Base-by-base conservation (phyloP, 179 eudicot species). In the Silene coronaria region DNA sequence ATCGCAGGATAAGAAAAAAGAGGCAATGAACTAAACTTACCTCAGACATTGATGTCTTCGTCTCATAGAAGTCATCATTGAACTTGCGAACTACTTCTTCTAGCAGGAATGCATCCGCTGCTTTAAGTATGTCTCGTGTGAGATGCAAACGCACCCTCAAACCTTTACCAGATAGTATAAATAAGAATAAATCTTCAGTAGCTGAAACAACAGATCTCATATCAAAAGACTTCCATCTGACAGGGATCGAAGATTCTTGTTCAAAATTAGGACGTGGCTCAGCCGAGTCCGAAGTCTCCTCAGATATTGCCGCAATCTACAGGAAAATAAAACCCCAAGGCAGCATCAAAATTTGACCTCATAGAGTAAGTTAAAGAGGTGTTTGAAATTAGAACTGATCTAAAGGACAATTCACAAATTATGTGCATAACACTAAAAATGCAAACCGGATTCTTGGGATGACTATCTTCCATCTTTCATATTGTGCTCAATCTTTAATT, bases 241-340 rank as follows among this genome's bases (percentile, higher is more conserved):
- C 74, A 11, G 86, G 87, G 82, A 71, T 60, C 42, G 88, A 80
- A 42, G 88, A 76, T 38, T 79, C 77, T 38, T 81, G 84, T 55
- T 82, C 75, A 67, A 86, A 72, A 22, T 78, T 42, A 24, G 71
- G 74, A 17, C 51, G 71, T 34, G 84, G 83, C 72, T 70, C 88
- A 38, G 75, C 81, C 11, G 94, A 80, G 76, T 87, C 91, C 22
- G 91, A 80, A 58, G 86, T 80, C 79, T 90, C 91, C 67, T 88
- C 82, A 81, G 98, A 89, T 84, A 94, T 94, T 78, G 98, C 98
- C 62, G 84, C 89, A 71, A 94, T 82, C 98, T 94, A 85, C 70
- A 85, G 78, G 36, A 73, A 74, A 67, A 78, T 34, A 0, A 68
- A 62, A 11, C 45, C 42, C 51, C 8, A 71, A 70, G 26, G 28